These are phyloP conservation scores for Pichia inconspicua DNA, from an alignment of 1,139 yeast species.

Conservation along the genomic window DNA sequence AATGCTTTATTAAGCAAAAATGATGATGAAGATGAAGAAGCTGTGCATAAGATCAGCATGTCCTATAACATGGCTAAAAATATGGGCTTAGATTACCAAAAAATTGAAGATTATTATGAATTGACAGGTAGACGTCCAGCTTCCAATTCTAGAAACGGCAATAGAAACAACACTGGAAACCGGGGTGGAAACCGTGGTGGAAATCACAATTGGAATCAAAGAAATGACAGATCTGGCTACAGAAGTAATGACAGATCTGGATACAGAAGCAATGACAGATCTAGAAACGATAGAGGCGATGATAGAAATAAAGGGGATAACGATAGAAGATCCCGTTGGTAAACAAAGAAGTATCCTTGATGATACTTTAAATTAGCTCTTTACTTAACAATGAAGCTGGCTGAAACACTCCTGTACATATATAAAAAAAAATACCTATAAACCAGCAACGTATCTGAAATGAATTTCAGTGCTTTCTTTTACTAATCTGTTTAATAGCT, in stretches of 20 bases:
- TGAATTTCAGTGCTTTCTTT: not conserved
- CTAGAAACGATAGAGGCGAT: constrained; percentile 7
- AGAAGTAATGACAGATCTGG: constrained; percentile 2
- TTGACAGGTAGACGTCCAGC: constrained; percentile 13
- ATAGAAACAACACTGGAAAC: constrained; percentile 9
- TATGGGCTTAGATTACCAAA: constrained; percentile 11
- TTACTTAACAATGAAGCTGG: not conserved
- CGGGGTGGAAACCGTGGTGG: not conserved
- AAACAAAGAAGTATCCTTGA: not conserved
- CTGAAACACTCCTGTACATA: not conserved
- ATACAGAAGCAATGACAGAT: constrained; percentile 1
- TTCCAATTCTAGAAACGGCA: constrained; percentile 7
- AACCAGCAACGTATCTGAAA: not conserved
- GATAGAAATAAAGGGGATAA: constrained; percentile 13
- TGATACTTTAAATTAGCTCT: not conserved
- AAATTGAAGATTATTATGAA: constrained; percentile 12
- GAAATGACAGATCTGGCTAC: constrained; percentile 10
- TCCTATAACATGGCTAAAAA: constrained; percentile 13
- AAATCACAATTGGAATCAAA: not conserved
- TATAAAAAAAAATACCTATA: not conserved
- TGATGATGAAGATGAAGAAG: constrained; percentile 2
- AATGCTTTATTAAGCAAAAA: constrained; percentile 7
- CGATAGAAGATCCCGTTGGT: constrained; percentile 9
- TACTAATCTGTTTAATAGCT: not conserved
- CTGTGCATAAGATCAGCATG: constrained; percentile 5